These are phyloP conservation scores for Aureobasidium pullulans DNA, from an alignment of 2,329 filamentous ascomycete genomes.

Conservation along the genomic window DNA sequence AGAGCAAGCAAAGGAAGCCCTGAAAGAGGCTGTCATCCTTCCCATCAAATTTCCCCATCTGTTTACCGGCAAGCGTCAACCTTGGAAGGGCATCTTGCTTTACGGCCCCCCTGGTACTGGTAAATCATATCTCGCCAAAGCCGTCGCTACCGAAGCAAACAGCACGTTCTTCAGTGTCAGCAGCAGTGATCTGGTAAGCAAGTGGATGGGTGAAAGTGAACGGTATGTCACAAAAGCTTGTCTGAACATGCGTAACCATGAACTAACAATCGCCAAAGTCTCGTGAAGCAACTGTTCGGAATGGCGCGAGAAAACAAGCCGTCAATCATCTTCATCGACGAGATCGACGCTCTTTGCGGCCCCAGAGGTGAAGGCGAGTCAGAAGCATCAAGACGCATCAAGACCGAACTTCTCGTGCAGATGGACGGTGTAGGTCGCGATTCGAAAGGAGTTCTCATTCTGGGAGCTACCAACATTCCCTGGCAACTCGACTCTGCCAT, in stretches of 20 bases:
- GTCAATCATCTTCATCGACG: constrained; percentile 88
- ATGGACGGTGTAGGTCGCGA: constrained; percentile 99
- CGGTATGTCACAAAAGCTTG: constrained; percentile 48
- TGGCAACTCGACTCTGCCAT: constrained; percentile 98
- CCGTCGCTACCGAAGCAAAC: constrained; percentile 95
- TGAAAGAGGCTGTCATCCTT: constrained; percentile 95
- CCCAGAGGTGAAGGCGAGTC: constrained; percentile 92
- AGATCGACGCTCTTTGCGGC: constrained; percentile 93
- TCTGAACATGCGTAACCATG: not conserved
- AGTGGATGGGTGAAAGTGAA: constrained; percentile 99
- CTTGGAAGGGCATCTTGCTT: constrained; percentile 95
- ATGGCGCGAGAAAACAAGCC: constrained; percentile 98
- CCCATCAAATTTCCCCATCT: constrained; percentile 98
- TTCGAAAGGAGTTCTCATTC: constrained; percentile 83
- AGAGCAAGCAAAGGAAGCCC: constrained; percentile 87
- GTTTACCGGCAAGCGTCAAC: constrained; percentile 91
- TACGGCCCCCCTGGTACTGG: constrained; percentile 95
- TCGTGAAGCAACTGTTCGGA: constrained; percentile 93
- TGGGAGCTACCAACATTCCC: constrained; percentile 95
- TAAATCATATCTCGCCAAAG: constrained; percentile 96
- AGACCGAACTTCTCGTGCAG: constrained; percentile 95
- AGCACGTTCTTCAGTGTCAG: constrained; percentile 99
- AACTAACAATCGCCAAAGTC: constrained; percentile 41
- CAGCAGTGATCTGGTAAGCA: constrained; percentile 93
- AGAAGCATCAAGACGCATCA: constrained; percentile 93